phyloP scores from a whole-genome alignment of 768 basidiomycete genomes.

The Xerocomus potaroensis region DNA sequence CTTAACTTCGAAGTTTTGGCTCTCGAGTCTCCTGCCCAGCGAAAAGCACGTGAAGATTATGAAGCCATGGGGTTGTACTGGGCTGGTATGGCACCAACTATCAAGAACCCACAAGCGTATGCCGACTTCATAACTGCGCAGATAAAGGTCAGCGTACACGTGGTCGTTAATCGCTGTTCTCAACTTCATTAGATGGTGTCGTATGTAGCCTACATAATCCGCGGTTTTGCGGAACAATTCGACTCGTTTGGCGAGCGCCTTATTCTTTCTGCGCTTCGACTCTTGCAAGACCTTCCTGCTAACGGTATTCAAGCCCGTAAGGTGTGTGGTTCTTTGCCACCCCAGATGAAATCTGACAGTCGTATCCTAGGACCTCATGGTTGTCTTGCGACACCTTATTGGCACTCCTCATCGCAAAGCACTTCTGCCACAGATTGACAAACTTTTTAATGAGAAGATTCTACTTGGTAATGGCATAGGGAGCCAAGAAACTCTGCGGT shows the following conservation, averaged over 20 bases:
- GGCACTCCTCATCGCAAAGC: constrained; percentile 72
- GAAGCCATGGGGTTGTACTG: constrained; percentile 82
- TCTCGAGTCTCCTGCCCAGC: constrained; percentile 78
- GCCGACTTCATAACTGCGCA: constrained; percentile 83
- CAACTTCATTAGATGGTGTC: constrained; percentile 67
- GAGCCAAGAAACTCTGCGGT: constrained; percentile 83
- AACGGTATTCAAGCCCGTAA: constrained; percentile 80
- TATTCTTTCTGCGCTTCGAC: constrained; percentile 73
- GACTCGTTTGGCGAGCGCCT: constrained; percentile 78
- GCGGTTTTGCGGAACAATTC: constrained; percentile 59
- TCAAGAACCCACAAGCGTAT: constrained; percentile 71
- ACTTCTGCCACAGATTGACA: constrained; percentile 79
- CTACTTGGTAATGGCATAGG: constrained; percentile 82
- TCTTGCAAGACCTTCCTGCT: constrained; percentile 90
- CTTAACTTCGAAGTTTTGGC: constrained; percentile 78
- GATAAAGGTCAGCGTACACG: constrained; percentile 61
- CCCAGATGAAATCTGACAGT: background rate
- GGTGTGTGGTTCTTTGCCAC: constrained; percentile 36
- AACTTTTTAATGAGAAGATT: constrained; percentile 86
- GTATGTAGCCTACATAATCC: constrained; percentile 85
- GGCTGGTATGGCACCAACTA: constrained; percentile 74
- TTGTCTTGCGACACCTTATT: constrained; percentile 88
- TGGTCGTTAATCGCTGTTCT: background rate
- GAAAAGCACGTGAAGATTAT: constrained; percentile 67
- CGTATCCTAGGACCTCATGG: constrained; percentile 71